Conservation (phyloP, 2,329 filamentous ascomycete species). For the Amesomyces nigricolor region DNA sequence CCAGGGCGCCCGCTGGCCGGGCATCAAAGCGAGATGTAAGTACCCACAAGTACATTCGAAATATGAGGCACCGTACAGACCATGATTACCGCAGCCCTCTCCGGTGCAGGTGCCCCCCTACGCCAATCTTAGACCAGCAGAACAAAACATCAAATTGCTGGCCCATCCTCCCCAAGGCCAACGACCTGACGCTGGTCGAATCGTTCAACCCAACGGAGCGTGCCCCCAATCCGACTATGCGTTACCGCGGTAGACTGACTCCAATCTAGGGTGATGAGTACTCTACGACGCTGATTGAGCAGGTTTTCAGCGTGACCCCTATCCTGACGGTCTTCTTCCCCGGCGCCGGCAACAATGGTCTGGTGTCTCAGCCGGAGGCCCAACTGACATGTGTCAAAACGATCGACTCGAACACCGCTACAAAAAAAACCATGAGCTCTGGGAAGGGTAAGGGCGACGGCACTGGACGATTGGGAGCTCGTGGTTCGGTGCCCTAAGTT, state of each 20-base stretch:
- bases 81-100: neutral
- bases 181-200: conserved; percentile 5
- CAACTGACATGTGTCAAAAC: conserved; percentile 11
- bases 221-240: neutral
- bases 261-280: conserved; percentile 1
- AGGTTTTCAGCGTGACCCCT: conserved; percentile 10
- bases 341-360: neutral
- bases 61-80: neutral
- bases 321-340: conserved; percentile 12
- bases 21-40: neutral
- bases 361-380: neutral
- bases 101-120: neutral
- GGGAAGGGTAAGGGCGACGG: too few relatives aligned
- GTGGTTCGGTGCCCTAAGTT: too few relatives aligned
- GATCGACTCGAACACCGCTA: conserved; percentile 9
- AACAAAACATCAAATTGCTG: conserved; percentile 13
- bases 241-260: neutral
- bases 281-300: neutral
- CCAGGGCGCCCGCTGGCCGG: conserved; percentile 1
- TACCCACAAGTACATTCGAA: neutral
- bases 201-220: neutral
- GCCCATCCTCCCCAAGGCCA: conserved; percentile 9
- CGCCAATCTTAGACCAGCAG: conserved; percentile 1
- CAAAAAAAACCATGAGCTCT: too few relatives aligned
- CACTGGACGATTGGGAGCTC: too few relatives aligned